Conservation (phyloP, 2,329 filamentous ascomycete species). For the Diplodia mutila region DNA sequence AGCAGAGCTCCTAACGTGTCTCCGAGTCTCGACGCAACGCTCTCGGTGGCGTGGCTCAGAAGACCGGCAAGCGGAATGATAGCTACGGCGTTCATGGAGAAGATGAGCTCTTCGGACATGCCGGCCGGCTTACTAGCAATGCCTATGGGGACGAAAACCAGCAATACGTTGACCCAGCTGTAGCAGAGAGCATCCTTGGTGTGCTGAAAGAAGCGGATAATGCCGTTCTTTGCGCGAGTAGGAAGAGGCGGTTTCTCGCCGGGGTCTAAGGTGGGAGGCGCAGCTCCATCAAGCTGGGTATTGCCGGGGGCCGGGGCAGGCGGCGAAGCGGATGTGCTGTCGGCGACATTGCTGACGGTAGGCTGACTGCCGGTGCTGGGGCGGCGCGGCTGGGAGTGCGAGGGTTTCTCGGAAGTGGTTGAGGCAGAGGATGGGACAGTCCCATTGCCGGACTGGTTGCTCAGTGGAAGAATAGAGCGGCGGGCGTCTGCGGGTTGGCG, state of each 20-base stretch:
- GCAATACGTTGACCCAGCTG: constrained; percentile 76
- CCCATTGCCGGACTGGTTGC: constrained; percentile 34
- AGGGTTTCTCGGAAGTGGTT: constrained; percentile 22
- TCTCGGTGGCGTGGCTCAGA: constrained; percentile 55
- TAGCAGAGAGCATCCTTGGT: constrained; percentile 65
- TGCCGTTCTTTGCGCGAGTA: constrained; percentile 55
- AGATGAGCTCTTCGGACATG: constrained; percentile 50
- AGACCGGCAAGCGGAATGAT: constrained; percentile 56
- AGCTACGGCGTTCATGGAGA: constrained; percentile 57
- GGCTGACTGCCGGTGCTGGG: constrained; percentile 30
- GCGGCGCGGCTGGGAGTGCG: constrained; percentile 22
- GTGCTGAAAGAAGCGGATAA: constrained; percentile 58
- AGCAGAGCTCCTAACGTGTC: constrained; percentile 55
- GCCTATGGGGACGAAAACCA: constrained; percentile 78
- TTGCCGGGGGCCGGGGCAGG: constrained; percentile 47
- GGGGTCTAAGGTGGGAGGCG: constrained; percentile 57
- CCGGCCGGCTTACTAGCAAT: constrained; percentile 62
- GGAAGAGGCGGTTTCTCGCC: constrained; percentile 50
- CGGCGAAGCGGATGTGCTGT: constrained; percentile 35
- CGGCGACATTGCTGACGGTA: constrained; percentile 37
- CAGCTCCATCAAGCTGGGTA: constrained; percentile 55
- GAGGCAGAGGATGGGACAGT: constrained; percentile 33
- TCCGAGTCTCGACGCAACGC: constrained; percentile 52
- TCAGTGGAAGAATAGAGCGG: constrained; percentile 34
- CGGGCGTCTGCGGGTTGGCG: constrained; percentile 33